Evolutionary conservation across 2,329 filamentous ascomycete genomes (phyloP).

Genomic region (Monilinia polystroma): DNA sequence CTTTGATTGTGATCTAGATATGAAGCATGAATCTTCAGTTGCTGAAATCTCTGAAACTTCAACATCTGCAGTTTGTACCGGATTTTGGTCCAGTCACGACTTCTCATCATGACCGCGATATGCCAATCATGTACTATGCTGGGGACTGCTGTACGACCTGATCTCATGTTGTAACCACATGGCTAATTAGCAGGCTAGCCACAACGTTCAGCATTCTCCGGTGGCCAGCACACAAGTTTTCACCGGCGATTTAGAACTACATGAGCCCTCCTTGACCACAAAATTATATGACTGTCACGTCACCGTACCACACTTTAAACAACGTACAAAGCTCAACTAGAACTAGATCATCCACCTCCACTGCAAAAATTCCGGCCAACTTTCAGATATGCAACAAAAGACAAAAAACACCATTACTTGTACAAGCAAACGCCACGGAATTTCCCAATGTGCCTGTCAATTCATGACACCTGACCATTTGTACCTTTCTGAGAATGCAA

Average conservation of each 20-base stretch:
- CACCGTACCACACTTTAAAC: not conserved
- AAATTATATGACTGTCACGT: not conserved
- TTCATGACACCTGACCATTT: not conserved
- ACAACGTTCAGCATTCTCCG: conserved; percentile 15
- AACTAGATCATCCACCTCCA: not conserved
- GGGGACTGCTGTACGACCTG: not conserved
- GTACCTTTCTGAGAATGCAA: not conserved
- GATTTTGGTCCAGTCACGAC: not conserved
- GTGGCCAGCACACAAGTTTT: conserved; percentile 17
- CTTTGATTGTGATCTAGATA: not conserved
- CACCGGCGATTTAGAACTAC: conserved; percentile 12
- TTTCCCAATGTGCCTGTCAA: not conserved
- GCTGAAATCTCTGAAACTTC: not conserved
- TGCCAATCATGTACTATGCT: conserved; percentile 3
- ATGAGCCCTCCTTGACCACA: not conserved
- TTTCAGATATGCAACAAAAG: conserved; percentile 22
- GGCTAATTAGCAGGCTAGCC: not conserved
- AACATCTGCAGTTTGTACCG: conserved; percentile 3
- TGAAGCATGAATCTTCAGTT: not conserved
- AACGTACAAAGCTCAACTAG: conserved; percentile 6
- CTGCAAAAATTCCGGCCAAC: conserved; percentile 18
- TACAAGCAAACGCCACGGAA: conserved; percentile 2
- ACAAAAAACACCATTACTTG: not conserved
- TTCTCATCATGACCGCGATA: not conserved
- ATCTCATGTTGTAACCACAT: conserved; percentile 11